Base-by-base conservation (phyloP, 192 early-diverging fungal species). In the Phlyctochytrium planicorne region DNA sequence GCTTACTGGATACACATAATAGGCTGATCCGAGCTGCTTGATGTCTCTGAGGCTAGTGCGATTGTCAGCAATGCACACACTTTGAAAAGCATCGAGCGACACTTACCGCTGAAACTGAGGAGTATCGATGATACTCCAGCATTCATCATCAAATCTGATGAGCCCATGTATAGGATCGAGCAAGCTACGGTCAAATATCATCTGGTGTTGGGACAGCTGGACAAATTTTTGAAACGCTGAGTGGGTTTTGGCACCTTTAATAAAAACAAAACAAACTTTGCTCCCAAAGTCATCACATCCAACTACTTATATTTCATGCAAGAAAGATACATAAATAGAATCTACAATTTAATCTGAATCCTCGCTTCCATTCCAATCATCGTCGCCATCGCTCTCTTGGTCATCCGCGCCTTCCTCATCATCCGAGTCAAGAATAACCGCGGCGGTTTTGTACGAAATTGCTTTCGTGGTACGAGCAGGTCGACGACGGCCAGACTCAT, bases 81-180 rank as follows among this genome's bases (percentile, higher is more conserved):
- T 50, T 14, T 10, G 12, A 14, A 50, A n/a, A n/a, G 47, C 47
- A 60, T 30, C 16, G 20, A 25, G 24, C 60, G n/a, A 34, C 1
- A 62, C 23, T 33, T 16, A 70, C 68, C 96, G 82, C 75, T 98
- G 96, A 70, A 98, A 98, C 80, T 98, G 93, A 4, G 90, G 87
- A 12, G 96, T 98, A 67, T 98, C 96, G 27, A 97, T 91, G 37
- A 89, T 77, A 34, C 87, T 75, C 25, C 94, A 75, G 52, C 75
- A 78, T 36, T 81, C 73, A 35, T 82, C 72, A 59, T 88, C 90
- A 4, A 98, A 78, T 23, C 78, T 70, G 60, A 98, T 93, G 76
- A 75, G 73, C 10, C 79, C 90, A 75, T 93, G 88, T 59, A 93
- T 86, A 17, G 89, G 90, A 65, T 91, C 91, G 62, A 47, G 40